phyloP scores from a whole-genome alignment of 495 filamentous ascomycete species.

The Podospora sp. region DNA sequence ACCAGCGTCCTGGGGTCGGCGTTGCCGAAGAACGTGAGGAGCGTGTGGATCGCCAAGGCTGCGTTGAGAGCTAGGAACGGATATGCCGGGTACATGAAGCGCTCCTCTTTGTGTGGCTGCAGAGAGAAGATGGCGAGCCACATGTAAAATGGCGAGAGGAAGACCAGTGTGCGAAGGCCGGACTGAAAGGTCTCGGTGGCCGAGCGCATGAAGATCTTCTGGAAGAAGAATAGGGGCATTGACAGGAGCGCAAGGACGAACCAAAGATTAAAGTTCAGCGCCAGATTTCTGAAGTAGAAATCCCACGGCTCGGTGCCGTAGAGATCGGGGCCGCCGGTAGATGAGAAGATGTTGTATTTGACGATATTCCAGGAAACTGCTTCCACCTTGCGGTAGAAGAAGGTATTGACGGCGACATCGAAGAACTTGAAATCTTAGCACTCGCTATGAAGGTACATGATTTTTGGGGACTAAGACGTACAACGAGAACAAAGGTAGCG shows the following conservation, averaged over 20 bases:
- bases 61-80: slow-evolving; percentile 91
- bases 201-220: slow-evolving; percentile 46
- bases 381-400: slow-evolving; percentile 78
- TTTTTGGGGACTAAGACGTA: slow-evolving; percentile 49
- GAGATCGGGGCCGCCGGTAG: slow-evolving; percentile 80
- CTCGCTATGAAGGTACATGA: slow-evolving; percentile 27
- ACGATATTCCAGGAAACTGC: slow-evolving; percentile 91
- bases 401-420: slow-evolving; percentile 69
- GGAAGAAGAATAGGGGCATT: slow-evolving; percentile 59
- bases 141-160: slow-evolving; percentile 84
- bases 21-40: slow-evolving; percentile 71
- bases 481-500: slow-evolving; percentile 67
- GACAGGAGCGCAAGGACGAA: slow-evolving; percentile 79
- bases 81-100: slow-evolving; percentile 98
- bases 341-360: slow-evolving; percentile 90
- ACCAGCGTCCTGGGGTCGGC: slow-evolving; percentile 64
- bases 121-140: slow-evolving; percentile 91
- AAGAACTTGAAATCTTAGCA: slow-evolving; percentile 37
- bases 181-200: slow-evolving; percentile 49
- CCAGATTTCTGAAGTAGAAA: slow-evolving; percentile 90
- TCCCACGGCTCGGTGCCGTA: slow-evolving; percentile 97
- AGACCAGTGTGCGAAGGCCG: slow-evolving; percentile 70
- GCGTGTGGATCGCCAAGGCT: slow-evolving; percentile 77
- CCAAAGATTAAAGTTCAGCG: slow-evolving; percentile 95
- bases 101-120: slow-evolving; percentile 96